phyloP scores from a whole-genome alignment of 495 filamentous ascomycete species.

The Penicillium atrosanguineum region DNA sequence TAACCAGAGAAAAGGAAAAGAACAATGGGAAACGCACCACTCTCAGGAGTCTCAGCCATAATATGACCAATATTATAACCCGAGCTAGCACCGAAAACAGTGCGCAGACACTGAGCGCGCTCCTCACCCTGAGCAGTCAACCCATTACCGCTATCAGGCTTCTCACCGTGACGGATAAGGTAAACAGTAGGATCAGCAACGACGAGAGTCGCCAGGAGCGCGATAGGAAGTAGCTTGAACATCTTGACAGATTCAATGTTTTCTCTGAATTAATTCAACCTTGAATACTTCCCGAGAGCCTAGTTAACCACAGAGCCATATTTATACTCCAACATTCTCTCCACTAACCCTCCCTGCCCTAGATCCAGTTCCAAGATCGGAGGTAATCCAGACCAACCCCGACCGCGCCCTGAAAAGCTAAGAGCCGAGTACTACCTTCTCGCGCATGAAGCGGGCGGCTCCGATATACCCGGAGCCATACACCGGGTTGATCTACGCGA shows the following conservation, averaged over 20 bases:
- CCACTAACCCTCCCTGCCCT: too few relatives aligned
- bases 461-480: constrained; percentile 5
- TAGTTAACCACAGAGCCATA: background rate
- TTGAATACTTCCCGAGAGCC: background rate
- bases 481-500: constrained; percentile 2
- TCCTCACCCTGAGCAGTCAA: constrained; percentile 43
- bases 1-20: background rate
- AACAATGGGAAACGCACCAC: constrained; percentile 26
- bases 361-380: too few relatives aligned
- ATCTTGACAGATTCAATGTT: constrained; percentile 1
- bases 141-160: constrained; percentile 46
- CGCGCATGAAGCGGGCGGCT: background rate
- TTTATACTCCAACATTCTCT: background rate
- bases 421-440: background rate
- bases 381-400: too few relatives aligned
- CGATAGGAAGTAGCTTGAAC: constrained; percentile 10
- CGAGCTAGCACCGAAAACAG: constrained; percentile 45
- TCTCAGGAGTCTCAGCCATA: constrained; percentile 49
- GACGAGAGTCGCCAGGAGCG: constrained; percentile 20
- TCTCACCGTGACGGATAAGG: constrained; percentile 59
- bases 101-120: constrained; percentile 50
- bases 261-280: too few relatives aligned
- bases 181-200: constrained; percentile 43
- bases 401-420: background rate
- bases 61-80: constrained; percentile 52